Percentiles rank a stretch among this genome's conserved stretches.
Conservation (phyloP, 164 flowering plant species). For the Chimonanthus praecox region DNA sequence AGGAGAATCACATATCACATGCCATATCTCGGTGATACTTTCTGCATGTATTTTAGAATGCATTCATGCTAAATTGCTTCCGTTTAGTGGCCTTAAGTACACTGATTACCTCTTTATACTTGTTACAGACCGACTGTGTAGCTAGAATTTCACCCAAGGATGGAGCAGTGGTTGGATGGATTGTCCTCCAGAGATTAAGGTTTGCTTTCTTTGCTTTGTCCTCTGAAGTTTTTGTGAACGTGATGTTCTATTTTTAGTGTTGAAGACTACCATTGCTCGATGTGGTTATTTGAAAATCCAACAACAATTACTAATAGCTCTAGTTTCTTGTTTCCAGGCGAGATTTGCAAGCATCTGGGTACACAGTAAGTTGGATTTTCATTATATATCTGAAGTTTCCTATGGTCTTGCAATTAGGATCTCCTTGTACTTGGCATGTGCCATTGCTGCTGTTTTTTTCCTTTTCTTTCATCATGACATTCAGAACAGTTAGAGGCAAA, state of each 20-base stretch:
- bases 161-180: conserved; percentile 75
- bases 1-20: too few species aligned
- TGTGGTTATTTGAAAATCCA: background rate
- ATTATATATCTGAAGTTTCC: background rate
- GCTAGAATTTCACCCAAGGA: conserved; percentile 71
- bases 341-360: conserved; percentile 40
- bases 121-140: conserved; percentile 81
- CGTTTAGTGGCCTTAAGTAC: too few species aligned
- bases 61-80: too few species aligned
- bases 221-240: background rate
- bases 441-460: background rate
- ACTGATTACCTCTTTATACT: too few species aligned
- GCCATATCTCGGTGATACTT: too few species aligned
- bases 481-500: too few species aligned
- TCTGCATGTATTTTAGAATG: too few species aligned
- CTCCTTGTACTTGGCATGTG: background rate
- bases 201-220: conserved; percentile 15
- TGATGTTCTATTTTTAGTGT: conserved; percentile 6
- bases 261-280: background rate
- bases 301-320: background rate
- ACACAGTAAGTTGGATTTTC: conserved; percentile 32
- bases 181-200: conserved; percentile 76
- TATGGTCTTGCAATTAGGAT: background rate
- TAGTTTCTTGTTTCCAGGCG: conserved; percentile 33
- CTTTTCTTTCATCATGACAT: background rate